Evolutionary conservation across 2,329 filamentous ascomycete genomes (phyloP).

Genomic region (Penicillium sp.): DNA sequence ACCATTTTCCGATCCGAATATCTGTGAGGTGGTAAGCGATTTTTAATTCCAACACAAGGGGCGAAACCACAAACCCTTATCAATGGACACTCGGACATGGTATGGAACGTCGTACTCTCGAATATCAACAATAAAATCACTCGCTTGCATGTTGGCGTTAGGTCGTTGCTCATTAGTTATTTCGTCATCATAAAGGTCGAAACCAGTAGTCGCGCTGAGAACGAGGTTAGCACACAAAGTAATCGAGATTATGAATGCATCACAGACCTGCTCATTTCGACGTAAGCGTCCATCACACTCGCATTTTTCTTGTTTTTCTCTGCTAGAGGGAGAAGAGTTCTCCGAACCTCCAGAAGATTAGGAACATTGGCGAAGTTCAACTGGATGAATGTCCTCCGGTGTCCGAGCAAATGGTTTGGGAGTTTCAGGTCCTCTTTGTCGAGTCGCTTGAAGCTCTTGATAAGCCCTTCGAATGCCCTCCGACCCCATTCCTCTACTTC

Average conservation of each 20-base stretch:
- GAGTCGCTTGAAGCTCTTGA: conserved; percentile 72
- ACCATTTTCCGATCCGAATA: conserved; percentile 96
- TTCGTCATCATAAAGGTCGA: conserved; percentile 94
- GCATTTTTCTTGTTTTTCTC: conserved; percentile 96
- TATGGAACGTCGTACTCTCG: conserved; percentile 99
- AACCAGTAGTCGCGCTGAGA: conserved; percentile 68
- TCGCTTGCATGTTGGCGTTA: conserved; percentile 80
- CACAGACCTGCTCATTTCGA: conserved; percentile 78
- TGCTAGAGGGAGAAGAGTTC: conserved; percentile 81
- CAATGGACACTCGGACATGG: conserved; percentile 97
- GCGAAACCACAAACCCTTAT: conserved; percentile 62
- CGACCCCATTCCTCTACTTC: conserved; percentile 94
- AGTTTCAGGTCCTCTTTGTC: conserved; percentile 92
- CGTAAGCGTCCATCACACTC: conserved; percentile 97
- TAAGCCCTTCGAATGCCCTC: conserved; percentile 74
- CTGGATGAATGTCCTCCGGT: conserved; percentile 82
- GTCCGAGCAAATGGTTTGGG: conserved; percentile 93
- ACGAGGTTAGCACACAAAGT: conserved; percentile 9
- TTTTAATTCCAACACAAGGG: background rate
- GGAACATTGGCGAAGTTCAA: conserved; percentile 82
- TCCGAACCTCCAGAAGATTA: conserved; percentile 80
- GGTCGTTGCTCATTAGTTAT: conserved; percentile 75
- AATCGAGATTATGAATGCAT: background rate
- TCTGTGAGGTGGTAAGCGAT: conserved; percentile 53
- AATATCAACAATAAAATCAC: conserved; percentile 97